phyloP scores from a whole-genome alignment of 306 rosid species.

The Ammopiptanthus mongolicus region DNA sequence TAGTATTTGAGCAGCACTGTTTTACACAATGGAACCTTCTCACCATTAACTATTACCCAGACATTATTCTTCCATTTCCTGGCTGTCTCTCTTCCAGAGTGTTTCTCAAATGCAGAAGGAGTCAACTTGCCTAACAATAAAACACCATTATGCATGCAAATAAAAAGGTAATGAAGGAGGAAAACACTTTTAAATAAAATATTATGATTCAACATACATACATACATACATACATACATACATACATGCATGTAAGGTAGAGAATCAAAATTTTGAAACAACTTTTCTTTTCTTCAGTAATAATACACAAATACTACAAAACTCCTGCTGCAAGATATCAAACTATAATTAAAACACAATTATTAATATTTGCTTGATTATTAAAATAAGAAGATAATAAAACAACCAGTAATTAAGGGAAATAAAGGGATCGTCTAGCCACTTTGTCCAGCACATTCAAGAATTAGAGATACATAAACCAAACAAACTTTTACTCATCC shows the following conservation, averaged over 20 bases:
- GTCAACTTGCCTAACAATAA: conserved; percentile 60
- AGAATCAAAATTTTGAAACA: not conserved
- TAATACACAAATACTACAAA: not conserved
- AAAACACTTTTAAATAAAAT: not conserved
- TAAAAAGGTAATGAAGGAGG: conserved; percentile 17
- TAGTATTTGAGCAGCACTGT: conserved; percentile 92
- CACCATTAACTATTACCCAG: conserved; percentile 88
- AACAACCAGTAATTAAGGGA: not conserved
- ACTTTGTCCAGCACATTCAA: not conserved
- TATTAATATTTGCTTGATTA: not conserved
- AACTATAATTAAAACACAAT: not conserved
- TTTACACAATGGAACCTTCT: conserved; percentile 81
- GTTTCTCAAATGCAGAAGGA: conserved; percentile 96
- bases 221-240: too few relatives aligned
- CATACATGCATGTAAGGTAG: conserved; percentile 5
- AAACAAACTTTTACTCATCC: not conserved
- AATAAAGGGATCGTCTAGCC: conserved; percentile 3
- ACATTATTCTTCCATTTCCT: conserved; percentile 97
- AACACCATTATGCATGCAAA: conserved; percentile 9
- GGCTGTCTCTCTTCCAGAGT: conserved; percentile 95
- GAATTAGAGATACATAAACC: conserved; percentile 2
- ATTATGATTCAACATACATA: not conserved
- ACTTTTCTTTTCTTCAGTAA: not conserved
- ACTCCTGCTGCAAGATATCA: not conserved
- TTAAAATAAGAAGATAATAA: not conserved